Base-by-base conservation (phyloP, 306 rosid species). In the Inga laurina region DNA sequence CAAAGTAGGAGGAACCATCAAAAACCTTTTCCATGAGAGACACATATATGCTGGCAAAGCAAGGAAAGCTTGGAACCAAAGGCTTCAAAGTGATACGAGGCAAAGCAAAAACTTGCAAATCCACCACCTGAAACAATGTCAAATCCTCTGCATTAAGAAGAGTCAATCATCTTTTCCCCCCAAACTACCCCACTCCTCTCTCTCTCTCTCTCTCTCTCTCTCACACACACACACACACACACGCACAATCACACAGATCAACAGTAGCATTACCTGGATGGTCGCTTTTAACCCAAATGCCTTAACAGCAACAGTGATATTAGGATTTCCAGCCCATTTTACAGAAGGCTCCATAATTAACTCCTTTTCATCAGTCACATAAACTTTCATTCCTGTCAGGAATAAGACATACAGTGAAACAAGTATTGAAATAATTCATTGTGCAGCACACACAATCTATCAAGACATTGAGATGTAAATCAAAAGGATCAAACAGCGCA, bases 311-410 rank as follows among this genome's bases (percentile, higher is more conserved):
- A 95, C 71, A 8, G 86, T 84, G 85, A 93, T 68, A 86, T 95
- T 91, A 73, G 99, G 99, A 88, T 93, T 95, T 76, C 90, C 99
- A 61, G 99, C 99, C 99, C 99, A 95, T 81, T 95, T 95, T 72
- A 95, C 71, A 64, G 92, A 93, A 61, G 94, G 99, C 90, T 95
- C 97, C 99, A 95, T 92, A 75, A 95, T 95, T 89, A 95, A 86
- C 91, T 95, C 99, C 88, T 95, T 95, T 87, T 95, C 99, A 81
- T 92, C 98, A 56, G 99, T 96, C 85, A 72, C 84, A 62, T 88
- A 95, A 79, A 93, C 93, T 85, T 95, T 95, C 99, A 93, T 93
- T 72, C 98, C 98, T 95, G 76, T 70, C 22, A 52, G 78, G 35
- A 56, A 74, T 8, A 81, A 66, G 75, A 82, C 62, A 73, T 70